Conservation (phyloP, 2,329 filamentous ascomycete genomes). For the Ophiocordyceps polyrhachis-furcata region DNA sequence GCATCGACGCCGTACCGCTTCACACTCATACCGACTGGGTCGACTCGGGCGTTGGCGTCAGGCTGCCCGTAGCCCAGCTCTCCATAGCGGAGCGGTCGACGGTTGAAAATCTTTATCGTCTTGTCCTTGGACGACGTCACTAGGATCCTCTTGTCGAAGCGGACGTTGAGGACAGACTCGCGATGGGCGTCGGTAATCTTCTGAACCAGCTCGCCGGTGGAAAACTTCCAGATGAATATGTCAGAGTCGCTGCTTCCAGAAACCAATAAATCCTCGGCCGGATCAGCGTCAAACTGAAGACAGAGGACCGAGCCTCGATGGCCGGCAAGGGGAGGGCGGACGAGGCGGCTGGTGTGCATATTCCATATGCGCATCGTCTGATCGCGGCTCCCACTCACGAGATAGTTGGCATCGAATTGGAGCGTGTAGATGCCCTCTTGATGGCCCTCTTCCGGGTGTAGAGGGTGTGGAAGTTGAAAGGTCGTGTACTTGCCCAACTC, state of each 20-base stretch:
- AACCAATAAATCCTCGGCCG: conserved; percentile 77
- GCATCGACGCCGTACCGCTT: conserved; percentile 36
- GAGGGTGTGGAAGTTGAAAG: conserved; percentile 79
- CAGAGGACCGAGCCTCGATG: conserved; percentile 86
- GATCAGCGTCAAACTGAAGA: conserved; percentile 84
- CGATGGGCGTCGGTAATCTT: conserved; percentile 58
- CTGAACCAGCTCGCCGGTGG: conserved; percentile 86
- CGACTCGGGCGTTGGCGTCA: conserved; percentile 28
- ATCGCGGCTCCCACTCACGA: conserved; percentile 83
- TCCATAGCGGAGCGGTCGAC: conserved; percentile 70
- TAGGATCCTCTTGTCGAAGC: conserved; percentile 73
- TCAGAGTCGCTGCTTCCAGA: conserved; percentile 86
- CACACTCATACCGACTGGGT: conserved; percentile 31
- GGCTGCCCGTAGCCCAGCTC: conserved; percentile 69
- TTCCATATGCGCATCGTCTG: conserved; percentile 90
- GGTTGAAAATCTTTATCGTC: conserved; percentile 86
- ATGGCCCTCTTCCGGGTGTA: conserved; percentile 65
- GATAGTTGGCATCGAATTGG: conserved; percentile 66
- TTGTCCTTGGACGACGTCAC: conserved; percentile 84
- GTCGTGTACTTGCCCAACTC: conserved; percentile 62
- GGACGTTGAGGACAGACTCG: conserved; percentile 84
- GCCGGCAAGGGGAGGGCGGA: conserved; percentile 64
- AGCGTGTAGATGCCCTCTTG: conserved; percentile 88
- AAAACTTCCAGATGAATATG: conserved; percentile 84
- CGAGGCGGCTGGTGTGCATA: conserved; percentile 54